Base-by-base conservation (phyloP, 2,329 filamentous ascomycete species). In the Fusarium citri region DNA sequence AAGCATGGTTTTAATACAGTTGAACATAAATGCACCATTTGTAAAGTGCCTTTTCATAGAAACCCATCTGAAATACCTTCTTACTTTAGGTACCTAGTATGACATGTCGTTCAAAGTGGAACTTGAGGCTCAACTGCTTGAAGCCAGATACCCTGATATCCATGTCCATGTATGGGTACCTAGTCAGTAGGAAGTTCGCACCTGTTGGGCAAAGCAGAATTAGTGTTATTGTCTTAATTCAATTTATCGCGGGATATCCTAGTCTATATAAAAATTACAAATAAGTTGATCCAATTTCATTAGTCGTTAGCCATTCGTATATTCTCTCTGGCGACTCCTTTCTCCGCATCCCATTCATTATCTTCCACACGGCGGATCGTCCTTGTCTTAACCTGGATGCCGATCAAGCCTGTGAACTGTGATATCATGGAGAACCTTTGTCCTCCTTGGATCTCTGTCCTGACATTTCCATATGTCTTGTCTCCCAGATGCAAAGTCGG, bases 361-460 rank as follows among this genome's bases (percentile, higher is more conserved):
- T 61, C 64, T 7, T 68, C 48, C 28, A 70, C 67, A 16, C 57
- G 58, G 18, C 63, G 68, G 2, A 66, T 64, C 23, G 72, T 74
- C 18, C 58, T 71, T 12, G 73, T 75, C 53, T 69, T 74, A 23
- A 74, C 73, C 8, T 66, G 69, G 2, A 74, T 74, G 3, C 73
- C 73, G 30, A 72, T 62, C 23, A 42, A 59, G 18, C 67, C 72
- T 11, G 66, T 69, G 10, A 69, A 28, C 18, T 72, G 67, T 2
- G 72, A 75, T 14, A 74, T 72, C 56, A 73, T 70, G 4, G 72
- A 74, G 50, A 73, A 73, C 15, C 72, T 70, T 10, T 70, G 70
- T 1, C 72, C 72, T 23, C 68, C 72, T 20, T 75, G 66, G 28
- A 79, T 78, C 25, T 79, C 69, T 28, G 78, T 79, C 45, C 72